Conservation (phyloP, 257 asterid genomes). For the Capsicum pubescens region DNA sequence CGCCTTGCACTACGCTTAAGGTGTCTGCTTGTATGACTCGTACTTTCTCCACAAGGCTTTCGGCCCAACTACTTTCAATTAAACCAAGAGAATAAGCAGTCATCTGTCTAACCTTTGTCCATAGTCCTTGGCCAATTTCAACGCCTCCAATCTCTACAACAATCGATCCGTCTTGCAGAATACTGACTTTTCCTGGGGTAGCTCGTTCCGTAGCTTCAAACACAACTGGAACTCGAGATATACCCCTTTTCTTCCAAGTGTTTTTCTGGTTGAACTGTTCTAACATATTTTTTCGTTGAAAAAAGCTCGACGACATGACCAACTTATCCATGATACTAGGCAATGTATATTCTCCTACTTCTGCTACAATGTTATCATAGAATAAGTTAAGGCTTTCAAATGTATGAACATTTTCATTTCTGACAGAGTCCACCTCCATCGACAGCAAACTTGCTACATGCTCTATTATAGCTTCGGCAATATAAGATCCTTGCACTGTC, state of each 20-base stretch:
- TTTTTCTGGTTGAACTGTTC: constrained; percentile 50
- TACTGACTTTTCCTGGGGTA: constrained; percentile 71
- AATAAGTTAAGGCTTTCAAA: constrained; percentile 57
- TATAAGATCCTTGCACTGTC: constrained; percentile 69
- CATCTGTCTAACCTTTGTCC: constrained; percentile 42
- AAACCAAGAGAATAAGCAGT: constrained; percentile 65
- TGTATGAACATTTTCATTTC: constrained; percentile 58
- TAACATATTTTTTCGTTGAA: constrained; percentile 38
- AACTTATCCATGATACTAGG: constrained; percentile 62
- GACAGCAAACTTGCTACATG: constrained; percentile 60
- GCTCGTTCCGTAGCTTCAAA: constrained; percentile 43
- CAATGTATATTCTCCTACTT: constrained; percentile 57
- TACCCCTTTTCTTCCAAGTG: constrained; percentile 69
- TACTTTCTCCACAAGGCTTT: constrained; percentile 60
- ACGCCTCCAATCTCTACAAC: constrained; percentile 81
- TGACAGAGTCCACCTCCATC: constrained; percentile 54
- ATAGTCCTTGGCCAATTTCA: constrained; percentile 80
- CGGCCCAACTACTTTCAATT: constrained; percentile 52
- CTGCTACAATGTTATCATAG: constrained; percentile 45
- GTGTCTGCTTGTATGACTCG: constrained; percentile 77
- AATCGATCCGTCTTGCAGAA: constrained; percentile 67
- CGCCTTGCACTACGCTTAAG: constrained; percentile 70
- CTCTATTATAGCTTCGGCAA: constrained; percentile 75
- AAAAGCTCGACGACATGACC: constrained; percentile 47
- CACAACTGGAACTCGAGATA: constrained; percentile 68